Conservation (phyloP, 2,329 filamentous ascomycete species). For the Hypoxylon sp. region DNA sequence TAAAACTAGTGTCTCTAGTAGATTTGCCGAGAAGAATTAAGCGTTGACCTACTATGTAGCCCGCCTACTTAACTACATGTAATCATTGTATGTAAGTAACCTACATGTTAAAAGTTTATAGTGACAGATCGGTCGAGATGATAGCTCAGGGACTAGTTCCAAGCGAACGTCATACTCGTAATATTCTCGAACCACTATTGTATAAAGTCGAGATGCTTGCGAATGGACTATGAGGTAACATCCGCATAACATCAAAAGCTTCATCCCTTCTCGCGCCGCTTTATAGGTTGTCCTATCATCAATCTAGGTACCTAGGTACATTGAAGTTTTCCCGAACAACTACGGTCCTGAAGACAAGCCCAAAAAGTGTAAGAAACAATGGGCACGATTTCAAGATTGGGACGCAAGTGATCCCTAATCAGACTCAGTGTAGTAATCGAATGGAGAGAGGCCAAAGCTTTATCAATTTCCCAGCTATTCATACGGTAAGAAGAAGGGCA, state of each 20-base stretch:
- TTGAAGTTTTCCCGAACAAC: not conserved
- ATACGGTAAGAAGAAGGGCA: slow-evolving; percentile 37
- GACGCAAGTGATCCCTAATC: not conserved
- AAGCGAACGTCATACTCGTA: slow-evolving; percentile 16
- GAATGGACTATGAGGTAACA: not conserved
- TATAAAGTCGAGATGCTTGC: slow-evolving; percentile 6
- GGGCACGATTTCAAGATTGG: not conserved
- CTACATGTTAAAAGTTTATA: not conserved
- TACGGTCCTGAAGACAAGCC: not conserved
- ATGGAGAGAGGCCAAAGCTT: slow-evolving; percentile 27
- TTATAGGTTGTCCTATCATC: not conserved
- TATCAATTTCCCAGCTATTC: slow-evolving; percentile 41
- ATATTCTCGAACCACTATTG: not conserved
- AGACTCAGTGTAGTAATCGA: not conserved
- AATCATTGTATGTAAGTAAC: slow-evolving; percentile 8
- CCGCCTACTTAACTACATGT: slow-evolving; percentile 6
- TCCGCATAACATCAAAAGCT: not conserved
- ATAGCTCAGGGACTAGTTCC: slow-evolving; percentile 32
- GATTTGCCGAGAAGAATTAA: slow-evolving; percentile 16
- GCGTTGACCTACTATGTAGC: slow-evolving; percentile 19
- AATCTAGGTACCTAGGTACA: not conserved
- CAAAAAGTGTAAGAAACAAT: not conserved
- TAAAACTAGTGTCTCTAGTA: slow-evolving; percentile 26
- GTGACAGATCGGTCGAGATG: slow-evolving; percentile 28
- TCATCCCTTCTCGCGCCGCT: not conserved